Base-by-base conservation (phyloP, 345 rosid genomes). In the Aquilaria malaccensis region DNA sequence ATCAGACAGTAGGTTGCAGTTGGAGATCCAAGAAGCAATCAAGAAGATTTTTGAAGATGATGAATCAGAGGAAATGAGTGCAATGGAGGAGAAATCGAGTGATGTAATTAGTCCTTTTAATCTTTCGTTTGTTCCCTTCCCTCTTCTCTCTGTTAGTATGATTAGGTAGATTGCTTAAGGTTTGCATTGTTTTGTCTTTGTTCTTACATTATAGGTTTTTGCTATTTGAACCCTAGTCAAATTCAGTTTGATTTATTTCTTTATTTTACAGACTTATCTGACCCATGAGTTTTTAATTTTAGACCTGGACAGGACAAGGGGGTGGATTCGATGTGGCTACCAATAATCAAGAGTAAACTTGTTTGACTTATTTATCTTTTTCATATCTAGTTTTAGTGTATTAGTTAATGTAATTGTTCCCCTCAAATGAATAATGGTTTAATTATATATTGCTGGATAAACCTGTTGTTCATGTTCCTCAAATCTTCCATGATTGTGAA, bases 341-440 rank as follows among this genome's bases (percentile, higher is more conserved):
- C 30, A 13, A 22, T 50, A 50, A 22, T 13, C 37, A 52, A 22
- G 55, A 63, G 68, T 75, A 61, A 52, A 60, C 59, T 59, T 71
- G 58, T 50, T 70, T 43, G 7, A 52, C 41, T 13, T 55, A 37
- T 54, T 66, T 37, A 12, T 15, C 31, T 71, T 54, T 47, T 58
- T 50, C 22, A 6, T 55, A 50, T 41, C 10, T 10, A 47, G 45
- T 50, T 10, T 33, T 29, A n/a, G 2, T 41, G 49, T 29, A 43
- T 30, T 52, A 47, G 31, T 62, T n/a, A 3, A 43, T 67, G 6
- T 43, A 33, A 32, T 60, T 49, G 14, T 48, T 31, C 29, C 13
- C 33, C 11, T 54, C 7, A 9, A 4, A 61, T 61, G 31, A 12
- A 15, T 15, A 10, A 3, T 48, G 33, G 2, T 1, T 6, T 30